Evolutionary conservation across 345 rosid species (phyloP).

Genomic region (Eucalyptus microcorys): DNA sequence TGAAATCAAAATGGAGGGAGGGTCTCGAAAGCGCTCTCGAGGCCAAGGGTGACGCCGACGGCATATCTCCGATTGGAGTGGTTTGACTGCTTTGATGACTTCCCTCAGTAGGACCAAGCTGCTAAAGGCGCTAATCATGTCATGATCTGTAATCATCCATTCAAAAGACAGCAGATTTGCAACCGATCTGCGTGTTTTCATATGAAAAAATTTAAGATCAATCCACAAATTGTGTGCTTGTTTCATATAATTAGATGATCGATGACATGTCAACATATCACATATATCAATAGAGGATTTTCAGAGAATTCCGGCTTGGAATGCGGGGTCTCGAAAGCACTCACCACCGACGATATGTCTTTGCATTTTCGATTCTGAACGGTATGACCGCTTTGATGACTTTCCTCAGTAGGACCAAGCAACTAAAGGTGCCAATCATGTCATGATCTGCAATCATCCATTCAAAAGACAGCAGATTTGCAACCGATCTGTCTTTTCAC

Average conservation of each 20-base stretch:
- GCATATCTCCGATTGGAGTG: background rate
- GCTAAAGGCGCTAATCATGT: background rate
- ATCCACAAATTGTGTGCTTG: background rate
- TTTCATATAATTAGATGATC: no score
- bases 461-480: background rate
- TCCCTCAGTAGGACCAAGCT: background rate
- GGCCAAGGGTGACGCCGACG: fast-evolving
- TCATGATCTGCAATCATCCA: background rate
- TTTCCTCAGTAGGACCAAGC: background rate
- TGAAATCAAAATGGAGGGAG: background rate
- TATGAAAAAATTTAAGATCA: background rate
- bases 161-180: background rate
- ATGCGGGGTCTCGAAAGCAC: background rate
- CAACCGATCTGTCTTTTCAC: background rate
- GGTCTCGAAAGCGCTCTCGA: background rate
- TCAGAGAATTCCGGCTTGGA: background rate
- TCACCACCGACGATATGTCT: background rate
- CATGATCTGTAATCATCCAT: background rate
- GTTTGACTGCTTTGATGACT: background rate
- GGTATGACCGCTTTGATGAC: background rate
- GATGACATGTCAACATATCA: background rate
- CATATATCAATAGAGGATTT: fast-evolving
- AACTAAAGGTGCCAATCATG: background rate
- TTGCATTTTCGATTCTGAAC: background rate
- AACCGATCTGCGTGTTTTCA: background rate